Conservation (phyloP, 2,329 filamentous ascomycete species). For the Aspergillus floridensis region DNA sequence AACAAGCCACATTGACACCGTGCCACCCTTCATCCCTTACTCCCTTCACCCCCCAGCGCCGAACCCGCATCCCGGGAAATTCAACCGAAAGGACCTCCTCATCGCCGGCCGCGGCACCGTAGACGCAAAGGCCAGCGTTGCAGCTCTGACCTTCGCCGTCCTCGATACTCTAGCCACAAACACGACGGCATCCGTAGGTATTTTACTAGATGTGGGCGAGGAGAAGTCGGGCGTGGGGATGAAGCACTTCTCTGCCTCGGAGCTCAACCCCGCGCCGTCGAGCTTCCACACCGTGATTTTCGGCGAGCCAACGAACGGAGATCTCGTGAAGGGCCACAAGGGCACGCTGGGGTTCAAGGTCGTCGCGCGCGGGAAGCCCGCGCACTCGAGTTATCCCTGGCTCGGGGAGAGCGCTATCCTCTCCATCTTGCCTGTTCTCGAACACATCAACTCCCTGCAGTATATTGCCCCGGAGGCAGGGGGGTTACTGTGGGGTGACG, state of each 20-base stretch:
- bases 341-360: slow-evolving; percentile 70
- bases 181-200: slow-evolving; percentile 41
- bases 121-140: slow-evolving; percentile 48
- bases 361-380: slow-evolving; percentile 68
- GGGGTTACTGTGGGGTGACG: slow-evolving; percentile 69
- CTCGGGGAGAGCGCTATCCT: slow-evolving; percentile 83
- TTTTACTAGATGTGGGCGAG: slow-evolving; percentile 74
- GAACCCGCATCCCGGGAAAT: neutral
- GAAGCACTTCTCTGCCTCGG: slow-evolving; percentile 50
- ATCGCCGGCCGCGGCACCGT: slow-evolving; percentile 46
- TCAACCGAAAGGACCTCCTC: slow-evolving; percentile 28
- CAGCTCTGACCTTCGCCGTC: slow-evolving; percentile 42
- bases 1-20: slow-evolving; percentile 78
- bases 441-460: slow-evolving; percentile 61
- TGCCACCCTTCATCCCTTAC: slow-evolving; percentile 51
- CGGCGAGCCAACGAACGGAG: slow-evolving; percentile 87
- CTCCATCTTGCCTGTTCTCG: slow-evolving; percentile 70
- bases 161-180: slow-evolving; percentile 46
- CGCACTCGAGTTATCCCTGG: slow-evolving; percentile 91
- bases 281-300: slow-evolving; percentile 73
- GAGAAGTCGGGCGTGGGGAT: slow-evolving; percentile 81
- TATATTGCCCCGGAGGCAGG: slow-evolving; percentile 43
- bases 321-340: slow-evolving; percentile 88
- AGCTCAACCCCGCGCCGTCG: slow-evolving; percentile 46
- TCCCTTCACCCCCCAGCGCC: slow-evolving; percentile 35